phyloP scores from a whole-genome alignment of 2,329 filamentous ascomycete genomes.

The Emmonsiellopsis sp. region DNA sequence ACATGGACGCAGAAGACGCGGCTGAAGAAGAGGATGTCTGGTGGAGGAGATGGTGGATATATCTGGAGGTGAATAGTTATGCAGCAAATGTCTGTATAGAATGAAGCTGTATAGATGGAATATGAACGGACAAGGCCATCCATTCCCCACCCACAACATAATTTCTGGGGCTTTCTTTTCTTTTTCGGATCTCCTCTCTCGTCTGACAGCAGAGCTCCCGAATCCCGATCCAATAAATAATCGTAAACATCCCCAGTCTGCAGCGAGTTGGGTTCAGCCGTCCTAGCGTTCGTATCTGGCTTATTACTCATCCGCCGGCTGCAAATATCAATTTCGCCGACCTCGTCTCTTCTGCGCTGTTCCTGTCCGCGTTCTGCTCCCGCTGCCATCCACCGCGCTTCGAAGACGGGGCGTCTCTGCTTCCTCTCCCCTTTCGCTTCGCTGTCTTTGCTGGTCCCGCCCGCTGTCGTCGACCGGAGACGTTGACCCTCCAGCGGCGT shows the following conservation, averaged over 20 bases:
- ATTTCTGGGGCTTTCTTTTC: neutral
- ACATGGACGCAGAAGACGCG: too few species aligned
- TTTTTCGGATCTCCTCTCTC: neutral
- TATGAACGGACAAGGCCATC: too few species aligned
- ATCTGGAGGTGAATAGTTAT: too few species aligned
- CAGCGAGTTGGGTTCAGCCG: neutral
- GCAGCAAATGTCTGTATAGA: too few species aligned
- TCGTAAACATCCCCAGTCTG: neutral
- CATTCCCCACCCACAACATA: neutral
- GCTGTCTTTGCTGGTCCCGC: too few species aligned
- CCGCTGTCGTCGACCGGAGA: too few species aligned
- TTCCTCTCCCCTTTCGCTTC: too few species aligned
- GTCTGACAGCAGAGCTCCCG: neutral
- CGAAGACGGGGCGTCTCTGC: neutral
- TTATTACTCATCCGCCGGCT: neutral
- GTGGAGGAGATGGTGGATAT: too few species aligned
- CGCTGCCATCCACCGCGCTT: neutral
- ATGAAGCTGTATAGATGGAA: too few species aligned
- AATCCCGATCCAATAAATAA: neutral
- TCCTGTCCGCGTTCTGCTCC: neutral
- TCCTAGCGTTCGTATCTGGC: neutral
- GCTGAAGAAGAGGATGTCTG: too few species aligned
- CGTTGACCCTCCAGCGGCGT: too few species aligned
- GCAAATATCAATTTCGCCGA: neutral
- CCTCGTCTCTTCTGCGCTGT: neutral